These are phyloP conservation scores for Globisporangium irregulare DNA, from an alignment of 352 stramenopile genomes.

Conservation along the genomic window DNA sequence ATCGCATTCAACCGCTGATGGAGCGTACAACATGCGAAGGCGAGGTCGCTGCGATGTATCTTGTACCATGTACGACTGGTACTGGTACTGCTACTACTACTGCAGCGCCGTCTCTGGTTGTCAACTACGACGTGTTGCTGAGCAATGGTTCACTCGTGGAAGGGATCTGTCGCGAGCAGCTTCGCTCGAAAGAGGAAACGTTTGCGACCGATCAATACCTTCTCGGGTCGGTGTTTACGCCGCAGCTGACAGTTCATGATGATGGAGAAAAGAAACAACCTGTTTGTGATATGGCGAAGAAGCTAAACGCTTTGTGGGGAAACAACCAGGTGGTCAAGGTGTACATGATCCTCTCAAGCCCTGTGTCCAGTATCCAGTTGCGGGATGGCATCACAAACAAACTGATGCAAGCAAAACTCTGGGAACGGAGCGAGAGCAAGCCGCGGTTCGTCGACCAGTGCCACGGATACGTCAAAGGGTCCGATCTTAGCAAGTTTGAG, in stretches of 20 bases:
- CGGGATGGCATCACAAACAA: constrained; percentile 42
- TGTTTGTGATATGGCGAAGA: constrained; percentile 16
- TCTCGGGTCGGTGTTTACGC: constrained; percentile 35
- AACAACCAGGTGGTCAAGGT: constrained; percentile 46
- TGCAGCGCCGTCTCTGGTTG: constrained; percentile 5
- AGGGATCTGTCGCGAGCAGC: constrained; percentile 25
- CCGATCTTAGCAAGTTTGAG: constrained; percentile 30
- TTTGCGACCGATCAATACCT: constrained; percentile 43
- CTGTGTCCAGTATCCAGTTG: constrained; percentile 31
- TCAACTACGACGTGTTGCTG: constrained; percentile 27
- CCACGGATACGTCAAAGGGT: constrained; percentile 47
- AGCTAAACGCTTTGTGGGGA: constrained; percentile 37
- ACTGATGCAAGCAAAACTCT: constrained; percentile 29
- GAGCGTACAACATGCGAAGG: constrained; percentile 34
- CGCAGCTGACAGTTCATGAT: constrained; percentile 24
- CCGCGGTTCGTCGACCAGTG: constrained; percentile 60
- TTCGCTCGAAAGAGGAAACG: constrained; percentile 35
- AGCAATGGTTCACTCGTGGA: constrained; percentile 37
- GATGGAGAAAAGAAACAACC: background rate
- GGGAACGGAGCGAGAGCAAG: constrained; percentile 27
- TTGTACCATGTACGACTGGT: background rate
- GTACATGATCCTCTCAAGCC: constrained; percentile 39
- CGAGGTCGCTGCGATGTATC: constrained; percentile 25
- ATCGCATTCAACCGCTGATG: constrained; percentile 26
- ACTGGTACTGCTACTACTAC: background rate